Evolutionary conservation across 1,139 yeast genomes (phyloP), one percentile per base, ranked within the genome.

Genomic region (Pichia norvegensis): DNA sequence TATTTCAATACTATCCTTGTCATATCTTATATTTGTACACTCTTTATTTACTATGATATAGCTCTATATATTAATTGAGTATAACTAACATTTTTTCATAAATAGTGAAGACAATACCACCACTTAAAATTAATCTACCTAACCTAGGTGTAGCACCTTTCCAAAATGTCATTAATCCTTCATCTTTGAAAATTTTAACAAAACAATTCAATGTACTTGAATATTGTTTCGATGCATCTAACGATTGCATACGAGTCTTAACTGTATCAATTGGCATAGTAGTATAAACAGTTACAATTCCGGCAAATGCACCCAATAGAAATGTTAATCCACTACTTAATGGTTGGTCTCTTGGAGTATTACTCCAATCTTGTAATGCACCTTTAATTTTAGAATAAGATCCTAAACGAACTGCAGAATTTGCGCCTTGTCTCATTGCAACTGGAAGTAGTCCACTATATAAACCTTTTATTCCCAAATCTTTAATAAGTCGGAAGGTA

Each of bases 261-360:
- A 92, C 96, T 0, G 97, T 92, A 63, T 92, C 98, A 36, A 92
- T 82, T 11, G 98, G 98, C 97, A 92, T 92, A 10, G 98, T 92
- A 4, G 95, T 72, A 65, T 92, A 92, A 17, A 92, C 98, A 0
- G 98, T 92, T 45, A 92, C 82, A 44, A 84, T 73, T 25, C 98
- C 98, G 1, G 97, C 95, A 58, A 87, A 74, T 2, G 97, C 87
- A 38, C 98, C 98, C 11, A 92, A 86, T 2, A 80, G 75, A 65
- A 92, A 92, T 0, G 97, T 92, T 52, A 88, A 72, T 1, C 75
- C 78, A 3, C 94, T 78, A 45, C 88, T 77, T 53, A 92, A 73
- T 6, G 96, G 95, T 52, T 82, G 79, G 55, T 77, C 77, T 33
- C 85, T 77, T 38, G 79, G 78, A 2, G 83, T 67, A 43, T 78